Evolutionary conservation across 192 early-diverging fungal species (phyloP).

Genomic region (Cetraspora pellucida): DNA sequence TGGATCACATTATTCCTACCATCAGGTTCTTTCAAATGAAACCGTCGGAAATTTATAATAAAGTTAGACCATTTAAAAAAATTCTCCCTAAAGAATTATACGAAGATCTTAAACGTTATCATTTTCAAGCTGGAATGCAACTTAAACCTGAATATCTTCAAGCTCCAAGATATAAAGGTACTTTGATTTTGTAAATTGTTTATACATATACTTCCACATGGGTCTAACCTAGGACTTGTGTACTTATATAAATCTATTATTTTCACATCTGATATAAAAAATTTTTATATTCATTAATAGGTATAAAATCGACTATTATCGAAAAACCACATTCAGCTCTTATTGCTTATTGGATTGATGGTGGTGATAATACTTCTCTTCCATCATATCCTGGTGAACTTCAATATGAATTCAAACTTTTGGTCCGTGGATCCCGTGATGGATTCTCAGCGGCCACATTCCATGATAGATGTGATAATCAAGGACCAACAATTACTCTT

Average conservation of each 20-base stretch:
- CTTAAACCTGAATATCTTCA: constrained; percentile 10
- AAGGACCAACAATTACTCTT: constrained; percentile 14
- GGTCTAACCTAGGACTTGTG: too few species aligned
- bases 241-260: too few species aligned
- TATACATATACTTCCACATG: too few species aligned
- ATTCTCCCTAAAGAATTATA: constrained; percentile 15
- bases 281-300: too few species aligned
- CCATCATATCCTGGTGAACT: background rate
- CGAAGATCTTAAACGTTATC: constrained; percentile 4
- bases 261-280: too few species aligned
- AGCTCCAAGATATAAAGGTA: background rate
- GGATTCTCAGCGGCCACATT: constrained; percentile 7
- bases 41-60: constrained; percentile 9
- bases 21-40: constrained; percentile 15
- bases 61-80: constrained; percentile 14
- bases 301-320: constrained; percentile 19
- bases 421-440: constrained; percentile 8
- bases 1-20: background rate
- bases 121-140: constrained; percentile 14
- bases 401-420: constrained; percentile 27
- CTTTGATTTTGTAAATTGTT: too few species aligned
- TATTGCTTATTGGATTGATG: constrained; percentile 24
- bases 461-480: constrained; percentile 19
- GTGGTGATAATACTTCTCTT: background rate
- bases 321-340: constrained; percentile 1